Percentiles rank a stretch among this genome's conserved stretches.
These are phyloP conservation scores for Echinosophora koreensis DNA, from an alignment of 306 rosid genomes.

Conservation along the genomic window DNA sequence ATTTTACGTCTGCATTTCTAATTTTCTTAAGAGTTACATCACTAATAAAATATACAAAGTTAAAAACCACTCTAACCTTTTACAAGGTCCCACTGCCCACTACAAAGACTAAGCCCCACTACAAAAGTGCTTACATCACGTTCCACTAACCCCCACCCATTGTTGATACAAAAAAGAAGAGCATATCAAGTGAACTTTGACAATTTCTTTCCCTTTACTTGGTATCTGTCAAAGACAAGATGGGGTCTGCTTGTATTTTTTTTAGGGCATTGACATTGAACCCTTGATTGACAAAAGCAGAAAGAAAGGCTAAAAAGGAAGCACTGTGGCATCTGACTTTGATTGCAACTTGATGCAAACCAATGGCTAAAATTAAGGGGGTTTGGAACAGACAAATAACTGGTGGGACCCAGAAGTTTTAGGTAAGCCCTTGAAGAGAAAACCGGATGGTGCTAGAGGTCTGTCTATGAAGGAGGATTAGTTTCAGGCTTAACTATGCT, in stretches of 20 bases:
- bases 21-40: constrained; percentile 52
- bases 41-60: constrained; percentile 36
- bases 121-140: constrained; percentile 72
- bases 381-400: constrained; percentile 56
- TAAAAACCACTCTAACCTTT: constrained; percentile 59
- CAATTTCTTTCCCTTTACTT: constrained; percentile 68
- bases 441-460: constrained; percentile 22
- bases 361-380: constrained; percentile 57
- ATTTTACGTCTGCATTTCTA: constrained; percentile 53
- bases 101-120: constrained; percentile 63
- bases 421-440: constrained; percentile 47
- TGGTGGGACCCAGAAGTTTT: constrained; percentile 58
- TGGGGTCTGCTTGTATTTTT: constrained; percentile 61
- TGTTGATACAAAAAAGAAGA: constrained; percentile 59
- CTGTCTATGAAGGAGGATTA: constrained; percentile 77
- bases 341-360: constrained; percentile 73
- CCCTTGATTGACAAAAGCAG: constrained; percentile 69
- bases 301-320: constrained; percentile 60
- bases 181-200: constrained; percentile 81
- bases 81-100: constrained; percentile 93
- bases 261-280: constrained; percentile 70
- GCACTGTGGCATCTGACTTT: constrained; percentile 88
- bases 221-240: constrained; percentile 64
- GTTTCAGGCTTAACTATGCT: constrained; percentile 82
- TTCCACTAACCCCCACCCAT: constrained; percentile 82